Evolutionary conservation across 2,329 filamentous ascomycete species (phyloP).

Genomic region (Pseudocercospora pini-densiflorae): DNA sequence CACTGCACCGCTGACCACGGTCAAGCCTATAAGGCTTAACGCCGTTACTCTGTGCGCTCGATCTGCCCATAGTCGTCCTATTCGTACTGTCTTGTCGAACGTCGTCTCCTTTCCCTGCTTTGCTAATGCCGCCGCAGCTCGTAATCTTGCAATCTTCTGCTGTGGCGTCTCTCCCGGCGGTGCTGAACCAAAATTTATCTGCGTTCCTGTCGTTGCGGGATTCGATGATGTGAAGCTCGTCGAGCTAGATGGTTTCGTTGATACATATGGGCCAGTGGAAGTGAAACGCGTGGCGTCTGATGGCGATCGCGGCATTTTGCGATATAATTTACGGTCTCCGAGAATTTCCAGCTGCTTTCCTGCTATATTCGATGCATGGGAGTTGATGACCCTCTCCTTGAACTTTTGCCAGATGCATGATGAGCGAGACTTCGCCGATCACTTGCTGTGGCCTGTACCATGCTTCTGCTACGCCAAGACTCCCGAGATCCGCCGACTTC

Average conservation of each 20-base stretch:
- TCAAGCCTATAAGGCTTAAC: slow-evolving; percentile 63
- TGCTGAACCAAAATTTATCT: slow-evolving; percentile 35
- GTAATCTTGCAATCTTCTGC: slow-evolving; percentile 58
- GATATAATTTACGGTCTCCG: background rate
- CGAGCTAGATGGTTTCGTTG: slow-evolving; percentile 59
- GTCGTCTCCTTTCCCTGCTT: slow-evolving; percentile 56
- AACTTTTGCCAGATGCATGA: slow-evolving; percentile 12
- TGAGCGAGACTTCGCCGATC: background rate
- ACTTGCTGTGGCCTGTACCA: background rate
- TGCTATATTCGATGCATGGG: slow-evolving; percentile 21
- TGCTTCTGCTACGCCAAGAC: background rate
- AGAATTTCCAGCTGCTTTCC: background rate
- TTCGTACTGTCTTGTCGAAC: slow-evolving; percentile 59
- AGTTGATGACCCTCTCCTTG: slow-evolving; percentile 4
- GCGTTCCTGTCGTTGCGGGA: slow-evolving; percentile 33
- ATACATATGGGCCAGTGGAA: slow-evolving; percentile 70
- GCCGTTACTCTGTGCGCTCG: slow-evolving; percentile 64
- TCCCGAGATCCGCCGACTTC: slow-evolving; percentile 2
- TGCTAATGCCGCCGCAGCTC: slow-evolving; percentile 53
- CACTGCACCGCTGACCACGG: slow-evolving; percentile 64
- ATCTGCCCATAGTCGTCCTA: slow-evolving; percentile 63
- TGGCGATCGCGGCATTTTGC: slow-evolving; percentile 67
- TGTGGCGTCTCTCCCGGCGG: slow-evolving; percentile 55
- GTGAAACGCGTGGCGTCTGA: slow-evolving; percentile 82
- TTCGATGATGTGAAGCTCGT: slow-evolving; percentile 41